Evolutionary conservation across 345 rosid species (phyloP), one percentile per base, ranked within the genome.

Genomic region (Moricandia arvensis): DNA sequence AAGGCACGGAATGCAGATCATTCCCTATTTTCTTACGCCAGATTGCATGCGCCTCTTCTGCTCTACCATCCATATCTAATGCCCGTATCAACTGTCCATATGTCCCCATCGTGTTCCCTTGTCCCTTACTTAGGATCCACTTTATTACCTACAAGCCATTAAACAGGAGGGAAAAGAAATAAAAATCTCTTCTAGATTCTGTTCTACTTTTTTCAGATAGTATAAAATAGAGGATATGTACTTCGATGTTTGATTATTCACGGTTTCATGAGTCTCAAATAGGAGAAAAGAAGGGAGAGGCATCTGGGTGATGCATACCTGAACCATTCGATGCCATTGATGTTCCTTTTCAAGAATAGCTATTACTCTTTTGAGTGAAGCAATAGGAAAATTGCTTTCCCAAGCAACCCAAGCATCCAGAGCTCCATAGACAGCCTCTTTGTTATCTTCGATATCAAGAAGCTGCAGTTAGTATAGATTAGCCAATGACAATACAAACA

Each of bases 91-190:
- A 82, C 80, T 91, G 93, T 49, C 76, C 75, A 77, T 86, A 90
- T 2, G 91, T 89, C 71, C 97, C 97, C 86, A 87, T 83, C 57
- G 98, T 94, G 71, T 84, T 84, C 81, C 97, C 97, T 77, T 94
- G 97, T 55, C 97, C 97, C 81, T 91, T 94, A 90, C 98, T 94
- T 69, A 94, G 87, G 85, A 94, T 89, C 98, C 98, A 94, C 79
- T 94, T 94, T 66, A 94, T 89, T 57, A 93, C 96, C 98, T 93
- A 74, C 16, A 66, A 29, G 13, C n/a, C 31, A 59, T 65, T 33
- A 58, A 21, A 38, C 27, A 58, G 8, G 15, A 21, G 13, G 2
- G 24, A 64, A 65, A 35, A 5, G 0, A 34, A 58, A 59, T 21
- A 5, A n/a, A 21, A 59, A 34, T 34, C 55, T 71, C 67, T n/a